A percentile compares a stretch with the other conserved stretches of the same genome.
phyloP scores from a whole-genome alignment of 1,139 yeast genomes.

The Suhomyces yuchorum region DNA sequence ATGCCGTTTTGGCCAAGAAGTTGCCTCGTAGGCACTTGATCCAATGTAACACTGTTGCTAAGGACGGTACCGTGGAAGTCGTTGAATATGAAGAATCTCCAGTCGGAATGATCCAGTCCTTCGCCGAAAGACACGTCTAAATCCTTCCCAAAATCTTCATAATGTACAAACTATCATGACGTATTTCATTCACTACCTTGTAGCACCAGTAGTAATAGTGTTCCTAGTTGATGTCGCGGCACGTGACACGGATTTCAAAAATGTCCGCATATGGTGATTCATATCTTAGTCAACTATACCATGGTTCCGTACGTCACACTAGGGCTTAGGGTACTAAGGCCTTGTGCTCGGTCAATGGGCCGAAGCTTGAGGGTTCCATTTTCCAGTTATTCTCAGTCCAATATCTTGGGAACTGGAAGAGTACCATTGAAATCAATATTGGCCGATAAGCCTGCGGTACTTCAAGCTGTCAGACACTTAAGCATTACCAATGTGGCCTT shows the following conservation, averaged over 20 bases:
- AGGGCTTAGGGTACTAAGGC: slow-evolving; percentile 7
- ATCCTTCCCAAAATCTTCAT: no score
- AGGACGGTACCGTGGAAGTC: slow-evolving; percentile 48
- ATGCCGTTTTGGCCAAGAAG: slow-evolving; percentile 67
- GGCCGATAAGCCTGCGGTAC: not conserved
- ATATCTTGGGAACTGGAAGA: not conserved
- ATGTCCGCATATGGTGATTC: not conserved
- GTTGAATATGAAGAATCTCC: slow-evolving; percentile 76
- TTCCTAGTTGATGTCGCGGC: not conserved
- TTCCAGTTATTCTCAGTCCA: not conserved
- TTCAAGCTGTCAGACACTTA: slow-evolving; percentile 3
- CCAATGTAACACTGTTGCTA: slow-evolving; percentile 70
- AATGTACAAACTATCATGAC: not conserved
- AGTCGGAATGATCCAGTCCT: slow-evolving; percentile 77
- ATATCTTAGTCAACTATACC: not conserved
- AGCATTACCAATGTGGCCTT: not conserved
- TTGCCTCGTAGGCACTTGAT: slow-evolving; percentile 81
- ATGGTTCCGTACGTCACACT: slow-evolving; percentile 6
- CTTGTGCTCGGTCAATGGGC: not conserved
- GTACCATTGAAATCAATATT: not conserved
- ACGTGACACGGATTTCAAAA: slow-evolving; percentile 1
- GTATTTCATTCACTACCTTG: not conserved
- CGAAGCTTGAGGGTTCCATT: not conserved
- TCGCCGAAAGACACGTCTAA: slow-evolving; percentile 57
- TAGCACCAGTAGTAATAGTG: no score